Evolutionary conservation across 225 moss, liverwort and hornwort species (phyloP).

Genomic region (Pleurozium schreberi): DNA sequence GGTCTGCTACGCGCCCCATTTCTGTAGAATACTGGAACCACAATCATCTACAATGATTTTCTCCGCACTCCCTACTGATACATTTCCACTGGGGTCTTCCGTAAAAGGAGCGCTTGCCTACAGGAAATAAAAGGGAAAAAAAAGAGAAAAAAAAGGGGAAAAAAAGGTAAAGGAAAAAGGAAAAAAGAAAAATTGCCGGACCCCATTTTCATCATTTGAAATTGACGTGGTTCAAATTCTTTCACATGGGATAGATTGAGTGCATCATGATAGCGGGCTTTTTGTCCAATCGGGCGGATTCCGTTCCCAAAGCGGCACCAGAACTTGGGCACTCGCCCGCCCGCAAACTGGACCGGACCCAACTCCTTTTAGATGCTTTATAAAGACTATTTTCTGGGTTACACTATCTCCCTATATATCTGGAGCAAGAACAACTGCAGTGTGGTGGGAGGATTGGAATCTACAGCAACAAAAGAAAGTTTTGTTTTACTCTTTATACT

Average conservation of each 20-base stretch:
- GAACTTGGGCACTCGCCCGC: no score
- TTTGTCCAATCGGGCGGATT: background rate
- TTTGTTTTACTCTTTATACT: no score
- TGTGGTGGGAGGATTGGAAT: background rate
- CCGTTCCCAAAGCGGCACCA: no score
- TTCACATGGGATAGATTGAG: slow-evolving; percentile 3
- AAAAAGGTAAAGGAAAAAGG: no score
- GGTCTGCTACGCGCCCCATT: background rate
- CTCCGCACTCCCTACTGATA: background rate
- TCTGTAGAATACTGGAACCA: background rate
- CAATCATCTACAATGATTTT: slow-evolving; percentile 35
- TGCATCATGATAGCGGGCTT: background rate
- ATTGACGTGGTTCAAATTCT: background rate
- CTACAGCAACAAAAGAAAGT: no score
- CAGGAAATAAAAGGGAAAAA: no score
- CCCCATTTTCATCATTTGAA: background rate
- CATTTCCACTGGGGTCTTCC: background rate
- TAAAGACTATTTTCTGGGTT: background rate
- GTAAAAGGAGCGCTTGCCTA: background rate
- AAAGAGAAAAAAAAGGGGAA: no score
- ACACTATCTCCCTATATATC: background rate
- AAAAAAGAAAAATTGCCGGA: background rate
- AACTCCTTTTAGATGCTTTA: no score
- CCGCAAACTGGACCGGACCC: no score
- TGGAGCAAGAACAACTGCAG: background rate